phyloP scores from a whole-genome alignment of 495 filamentous ascomycete genomes.

The Tuber melanosporum region DNA sequence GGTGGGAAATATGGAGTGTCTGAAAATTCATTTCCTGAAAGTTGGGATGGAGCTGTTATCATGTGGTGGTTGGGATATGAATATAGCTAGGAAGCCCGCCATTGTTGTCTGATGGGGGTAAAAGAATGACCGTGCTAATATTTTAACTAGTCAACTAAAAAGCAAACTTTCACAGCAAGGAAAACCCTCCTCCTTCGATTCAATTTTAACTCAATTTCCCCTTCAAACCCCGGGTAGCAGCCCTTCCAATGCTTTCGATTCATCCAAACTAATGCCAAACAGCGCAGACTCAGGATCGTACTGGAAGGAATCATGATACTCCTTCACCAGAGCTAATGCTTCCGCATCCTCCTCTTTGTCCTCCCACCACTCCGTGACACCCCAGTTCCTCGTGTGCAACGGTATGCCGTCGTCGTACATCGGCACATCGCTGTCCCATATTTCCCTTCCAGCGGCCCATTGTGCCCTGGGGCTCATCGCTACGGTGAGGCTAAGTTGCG shows the following conservation, averaged over 20 bases:
- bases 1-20: not conserved
- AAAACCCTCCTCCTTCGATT: not conserved
- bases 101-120: not conserved
- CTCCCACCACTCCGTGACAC: not conserved
- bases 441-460: not conserved
- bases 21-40: not conserved
- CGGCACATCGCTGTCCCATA: not conserved
- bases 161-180: not conserved
- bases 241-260: not conserved
- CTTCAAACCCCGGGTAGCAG: not conserved
- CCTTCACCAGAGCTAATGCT: not conserved
- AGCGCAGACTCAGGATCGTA: not conserved
- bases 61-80: not conserved
- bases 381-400: not conserved
- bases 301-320: slow-evolving; percentile 1
- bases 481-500: not conserved
- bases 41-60: not conserved
- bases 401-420: not conserved
- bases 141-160: not conserved
- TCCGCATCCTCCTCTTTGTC: not conserved
- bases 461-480: not conserved
- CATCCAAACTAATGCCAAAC: not conserved
- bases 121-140: not conserved
- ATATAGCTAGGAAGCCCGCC: not conserved
- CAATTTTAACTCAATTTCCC: not conserved